Conservation (phyloP, 371 early-diverging fungal species). For the Blakeslea trispora region DNA sequence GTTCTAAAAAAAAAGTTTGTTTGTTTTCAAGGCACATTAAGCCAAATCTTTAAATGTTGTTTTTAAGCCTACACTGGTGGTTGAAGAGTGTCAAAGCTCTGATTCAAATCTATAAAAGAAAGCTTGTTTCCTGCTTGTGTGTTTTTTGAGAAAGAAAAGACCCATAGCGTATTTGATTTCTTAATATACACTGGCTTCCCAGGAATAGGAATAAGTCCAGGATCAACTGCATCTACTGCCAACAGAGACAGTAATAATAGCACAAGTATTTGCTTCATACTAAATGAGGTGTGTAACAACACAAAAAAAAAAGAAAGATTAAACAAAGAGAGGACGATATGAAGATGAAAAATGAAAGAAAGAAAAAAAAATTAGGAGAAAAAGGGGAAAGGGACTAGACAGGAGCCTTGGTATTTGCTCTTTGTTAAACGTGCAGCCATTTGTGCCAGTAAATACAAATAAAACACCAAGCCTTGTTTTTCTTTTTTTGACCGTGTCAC, state of each 20-base stretch:
- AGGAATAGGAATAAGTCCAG: constrained; percentile 9
- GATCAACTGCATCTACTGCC: neutral
- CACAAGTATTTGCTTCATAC: neutral
- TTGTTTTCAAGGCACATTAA: neutral
- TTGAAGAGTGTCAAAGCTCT: constrained; percentile 23
- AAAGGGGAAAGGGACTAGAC: constrained; percentile 1
- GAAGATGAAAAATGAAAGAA: constrained; percentile 2
- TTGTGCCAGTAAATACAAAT: neutral
- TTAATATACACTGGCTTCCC: constrained; percentile 28
- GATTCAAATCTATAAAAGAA: constrained; percentile 17
- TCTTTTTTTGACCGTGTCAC: neutral
- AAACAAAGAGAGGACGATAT: neutral
- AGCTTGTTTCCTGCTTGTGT: constrained; percentile 24
- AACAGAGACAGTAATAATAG: neutral
- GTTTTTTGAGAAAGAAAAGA: constrained; percentile 24
- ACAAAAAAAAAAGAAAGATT: neutral
- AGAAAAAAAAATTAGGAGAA: constrained; percentile 2
- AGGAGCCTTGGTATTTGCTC: constrained; percentile 9
- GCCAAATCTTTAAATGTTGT: neutral
- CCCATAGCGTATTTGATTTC: constrained; percentile 19
- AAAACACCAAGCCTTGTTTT: constrained; percentile 14
- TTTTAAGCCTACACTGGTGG: constrained; percentile 25
- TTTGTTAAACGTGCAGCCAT: neutral
- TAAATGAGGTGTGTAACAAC: neutral
- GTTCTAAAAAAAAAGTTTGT: constrained; percentile 5